A percentile compares a stretch with the other conserved stretches of the same genome.
phyloP scores from a whole-genome alignment of 2,329 filamentous ascomycete species.

The Beauveria asiatica region DNA sequence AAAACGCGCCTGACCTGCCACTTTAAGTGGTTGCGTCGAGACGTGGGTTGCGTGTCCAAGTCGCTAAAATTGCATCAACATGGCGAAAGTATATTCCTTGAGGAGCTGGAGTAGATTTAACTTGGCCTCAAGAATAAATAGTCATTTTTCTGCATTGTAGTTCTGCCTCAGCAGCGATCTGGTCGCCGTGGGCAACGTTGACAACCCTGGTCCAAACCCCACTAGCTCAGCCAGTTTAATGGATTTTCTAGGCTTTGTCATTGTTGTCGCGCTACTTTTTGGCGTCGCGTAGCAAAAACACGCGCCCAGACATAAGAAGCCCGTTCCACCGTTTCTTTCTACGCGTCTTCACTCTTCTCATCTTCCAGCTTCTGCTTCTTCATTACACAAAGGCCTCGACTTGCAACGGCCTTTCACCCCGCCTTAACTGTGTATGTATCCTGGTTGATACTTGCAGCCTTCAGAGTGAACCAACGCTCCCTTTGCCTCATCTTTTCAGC shows the following conservation, averaged over 20 bases:
- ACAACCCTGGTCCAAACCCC: not conserved
- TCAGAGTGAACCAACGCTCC: constrained; percentile 17
- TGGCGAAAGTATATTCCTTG: not conserved
- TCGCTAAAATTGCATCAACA: not conserved
- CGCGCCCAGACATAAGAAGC: constrained; percentile 27
- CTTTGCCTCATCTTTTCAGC: constrained; percentile 16
- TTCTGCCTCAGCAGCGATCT: not conserved
- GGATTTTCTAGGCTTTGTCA: constrained; percentile 18
- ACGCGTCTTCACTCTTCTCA: constrained; percentile 15
- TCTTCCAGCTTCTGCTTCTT: constrained; percentile 15
- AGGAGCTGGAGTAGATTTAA: not conserved
- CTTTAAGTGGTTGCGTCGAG: constrained; percentile 10
- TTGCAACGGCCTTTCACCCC: not conserved
- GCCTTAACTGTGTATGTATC: constrained; percentile 17
- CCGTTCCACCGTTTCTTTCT: constrained; percentile 20
- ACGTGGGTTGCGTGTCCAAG: not conserved
- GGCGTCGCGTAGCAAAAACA: constrained; percentile 16
- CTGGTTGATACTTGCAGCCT: constrained; percentile 18
- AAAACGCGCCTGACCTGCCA: constrained; percentile 1
- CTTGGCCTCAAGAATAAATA: not conserved
- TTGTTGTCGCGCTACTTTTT: constrained; percentile 20
- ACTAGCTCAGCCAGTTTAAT: constrained; percentile 13
- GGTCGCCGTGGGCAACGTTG: not conserved
- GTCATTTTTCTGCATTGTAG: not conserved
- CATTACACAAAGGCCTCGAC: constrained; percentile 5